Conservation (phyloP, 164 flowering plant species). For the Nymphaea thermarum region DNA sequence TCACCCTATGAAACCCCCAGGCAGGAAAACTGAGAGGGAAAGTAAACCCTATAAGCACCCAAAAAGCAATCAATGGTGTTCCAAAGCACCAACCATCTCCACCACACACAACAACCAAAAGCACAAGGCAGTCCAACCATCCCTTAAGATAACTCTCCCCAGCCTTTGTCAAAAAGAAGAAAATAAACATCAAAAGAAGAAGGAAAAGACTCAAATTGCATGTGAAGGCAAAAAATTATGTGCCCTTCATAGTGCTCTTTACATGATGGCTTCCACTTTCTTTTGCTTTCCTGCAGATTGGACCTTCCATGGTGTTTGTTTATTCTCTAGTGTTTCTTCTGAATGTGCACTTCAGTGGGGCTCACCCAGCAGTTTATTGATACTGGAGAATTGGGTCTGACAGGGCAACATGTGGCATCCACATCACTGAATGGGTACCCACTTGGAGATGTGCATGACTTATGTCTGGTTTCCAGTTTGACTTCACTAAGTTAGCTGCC, state of each 20-base stretch:
- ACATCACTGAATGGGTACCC: not conserved
- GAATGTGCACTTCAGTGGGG: not conserved
- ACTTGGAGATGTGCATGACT: not conserved
- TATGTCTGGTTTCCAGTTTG: not conserved
- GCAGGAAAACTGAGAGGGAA: no score
- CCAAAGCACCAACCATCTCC: no score
- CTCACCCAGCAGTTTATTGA: not conserved
- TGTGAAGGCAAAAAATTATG: not conserved
- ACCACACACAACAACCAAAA: not conserved
- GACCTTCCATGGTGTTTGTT: not conserved
- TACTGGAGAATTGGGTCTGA: not conserved
- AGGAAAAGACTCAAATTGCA: not conserved
- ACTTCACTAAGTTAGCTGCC: not conserved
- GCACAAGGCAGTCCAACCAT: not conserved
- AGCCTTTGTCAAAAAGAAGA: not conserved
- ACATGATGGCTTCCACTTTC: not conserved
- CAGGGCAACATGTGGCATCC: not conserved
- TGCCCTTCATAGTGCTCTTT: not conserved
- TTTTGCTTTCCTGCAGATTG: not conserved
- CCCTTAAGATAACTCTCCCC: not conserved
- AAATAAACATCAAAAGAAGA: not conserved
- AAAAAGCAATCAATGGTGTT: not conserved
- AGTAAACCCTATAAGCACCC: not conserved
- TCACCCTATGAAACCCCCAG: not conserved
- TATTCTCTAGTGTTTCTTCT: not conserved